A percentile compares a stretch with the other conserved stretches of the same genome.
Conservation (phyloP, 768 basidiomycete species). For the Lepiota brunneoincarnata region DNA sequence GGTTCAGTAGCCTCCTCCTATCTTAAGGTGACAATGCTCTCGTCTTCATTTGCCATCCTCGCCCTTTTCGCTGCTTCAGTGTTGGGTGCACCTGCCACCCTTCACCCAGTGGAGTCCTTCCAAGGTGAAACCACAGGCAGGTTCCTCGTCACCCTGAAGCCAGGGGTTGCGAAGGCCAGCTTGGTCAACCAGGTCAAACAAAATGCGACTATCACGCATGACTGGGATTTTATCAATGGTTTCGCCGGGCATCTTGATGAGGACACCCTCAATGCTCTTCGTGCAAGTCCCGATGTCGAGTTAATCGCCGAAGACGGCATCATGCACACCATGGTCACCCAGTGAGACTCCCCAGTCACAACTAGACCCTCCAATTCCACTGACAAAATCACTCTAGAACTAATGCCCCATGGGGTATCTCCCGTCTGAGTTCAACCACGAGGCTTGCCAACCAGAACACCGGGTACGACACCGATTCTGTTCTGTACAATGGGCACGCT, state of each 20-base stretch:
- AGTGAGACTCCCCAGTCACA: slow-evolving; percentile 14
- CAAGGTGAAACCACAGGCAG: slow-evolving; percentile 23
- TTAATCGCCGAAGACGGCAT: slow-evolving; percentile 28
- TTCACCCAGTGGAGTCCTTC: slow-evolving; percentile 22
- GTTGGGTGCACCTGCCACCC: slow-evolving; percentile 17
- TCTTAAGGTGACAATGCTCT: neutral
- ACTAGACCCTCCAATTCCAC: neutral
- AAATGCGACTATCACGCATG: slow-evolving; percentile 9
- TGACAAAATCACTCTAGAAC: slow-evolving; percentile 16
- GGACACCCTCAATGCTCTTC: slow-evolving; percentile 21
- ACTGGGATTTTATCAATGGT: slow-evolving; percentile 29
- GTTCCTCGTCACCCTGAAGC: slow-evolving; percentile 30
- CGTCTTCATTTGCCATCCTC: slow-evolving; percentile 3
- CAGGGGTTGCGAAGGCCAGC: slow-evolving; percentile 19
- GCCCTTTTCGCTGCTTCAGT: slow-evolving; percentile 13
- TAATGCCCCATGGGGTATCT: slow-evolving; percentile 32
- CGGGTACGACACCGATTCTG: neutral
- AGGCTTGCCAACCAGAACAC: slow-evolving; percentile 15
- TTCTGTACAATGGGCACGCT: neutral
- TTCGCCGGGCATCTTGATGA: slow-evolving; percentile 28
- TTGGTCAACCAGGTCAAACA: slow-evolving; percentile 14
- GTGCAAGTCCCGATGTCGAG: slow-evolving; percentile 24
- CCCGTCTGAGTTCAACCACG: slow-evolving; percentile 21
- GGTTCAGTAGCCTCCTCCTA: neutral
- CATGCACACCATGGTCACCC: slow-evolving; percentile 20